phyloP scores from a whole-genome alignment of 2,329 filamentous ascomycete species.

The Fusarium marasasianum region DNA sequence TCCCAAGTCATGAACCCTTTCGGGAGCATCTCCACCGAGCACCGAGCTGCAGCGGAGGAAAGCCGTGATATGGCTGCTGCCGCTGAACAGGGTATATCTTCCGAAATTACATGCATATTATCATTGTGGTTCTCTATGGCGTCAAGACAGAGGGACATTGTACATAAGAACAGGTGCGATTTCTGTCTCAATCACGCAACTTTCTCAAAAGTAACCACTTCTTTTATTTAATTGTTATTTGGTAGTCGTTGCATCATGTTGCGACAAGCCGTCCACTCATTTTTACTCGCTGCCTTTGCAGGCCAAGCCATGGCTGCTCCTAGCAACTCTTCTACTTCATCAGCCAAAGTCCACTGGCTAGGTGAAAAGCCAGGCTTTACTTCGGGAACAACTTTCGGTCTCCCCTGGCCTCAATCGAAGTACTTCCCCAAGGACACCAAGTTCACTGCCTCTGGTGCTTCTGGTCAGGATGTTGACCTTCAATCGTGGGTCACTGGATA shows the following conservation, averaged over 20 bases:
- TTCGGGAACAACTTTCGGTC: slow-evolving; percentile 54
- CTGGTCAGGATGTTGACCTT: slow-evolving; percentile 26
- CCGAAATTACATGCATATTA: slow-evolving; percentile 33
- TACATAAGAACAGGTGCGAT: slow-evolving; percentile 7
- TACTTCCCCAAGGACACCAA: slow-evolving; percentile 49
- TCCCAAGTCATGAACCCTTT: background rate
- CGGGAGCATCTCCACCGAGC: slow-evolving; percentile 9
- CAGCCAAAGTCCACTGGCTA: slow-evolving; percentile 51
- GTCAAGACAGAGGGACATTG: slow-evolving; percentile 1
- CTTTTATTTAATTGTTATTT: background rate
- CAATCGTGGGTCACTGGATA: slow-evolving; percentile 68
- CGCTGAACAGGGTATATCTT: slow-evolving; percentile 20
- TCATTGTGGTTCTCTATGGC: slow-evolving; percentile 30
- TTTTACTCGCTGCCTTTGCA: slow-evolving; percentile 21
- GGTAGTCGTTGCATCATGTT: slow-evolving; percentile 31
- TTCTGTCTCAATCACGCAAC: background rate
- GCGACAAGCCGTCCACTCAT: slow-evolving; percentile 35
- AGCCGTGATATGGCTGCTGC: background rate
- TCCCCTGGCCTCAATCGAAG: slow-evolving; percentile 56
- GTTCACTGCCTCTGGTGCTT: slow-evolving; percentile 46
- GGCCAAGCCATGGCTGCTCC: slow-evolving; percentile 21
- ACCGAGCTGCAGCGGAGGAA: slow-evolving; percentile 16
- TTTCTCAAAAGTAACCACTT: background rate
- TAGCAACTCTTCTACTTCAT: slow-evolving; percentile 31
- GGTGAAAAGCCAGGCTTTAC: slow-evolving; percentile 49